phyloP scores from a whole-genome alignment of 2,329 filamentous ascomycete genomes.

The Pseudohalonectria lignicola region DNA sequence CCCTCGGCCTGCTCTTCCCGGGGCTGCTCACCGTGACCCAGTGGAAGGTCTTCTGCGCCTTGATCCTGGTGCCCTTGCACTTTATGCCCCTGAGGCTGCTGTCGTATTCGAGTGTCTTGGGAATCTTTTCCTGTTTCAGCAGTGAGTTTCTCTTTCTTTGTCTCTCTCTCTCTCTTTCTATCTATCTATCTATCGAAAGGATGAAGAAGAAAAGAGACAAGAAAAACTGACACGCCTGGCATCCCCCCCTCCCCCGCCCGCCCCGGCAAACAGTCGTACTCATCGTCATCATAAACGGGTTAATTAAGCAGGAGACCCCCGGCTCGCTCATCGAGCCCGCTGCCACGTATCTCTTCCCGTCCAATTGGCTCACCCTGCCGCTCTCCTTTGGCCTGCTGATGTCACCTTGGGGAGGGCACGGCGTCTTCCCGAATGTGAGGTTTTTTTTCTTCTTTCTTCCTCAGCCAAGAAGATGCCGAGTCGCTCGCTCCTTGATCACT shows the following conservation, averaged over 20 bases:
- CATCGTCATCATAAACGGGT: constrained; percentile 75
- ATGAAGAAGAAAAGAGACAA: too few species aligned
- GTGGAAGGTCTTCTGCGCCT: constrained; percentile 80
- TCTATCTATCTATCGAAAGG: constrained; percentile 5
- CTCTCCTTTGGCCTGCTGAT: constrained; percentile 85
- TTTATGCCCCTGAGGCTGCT: constrained; percentile 75
- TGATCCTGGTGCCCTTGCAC: constrained; percentile 70
- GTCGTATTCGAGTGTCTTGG: constrained; percentile 83
- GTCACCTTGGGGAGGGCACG: constrained; percentile 56
- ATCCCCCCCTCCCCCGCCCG: too few species aligned
- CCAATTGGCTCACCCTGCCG: constrained; percentile 78
- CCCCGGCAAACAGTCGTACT: constrained; percentile 51
- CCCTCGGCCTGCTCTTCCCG: constrained; percentile 67
- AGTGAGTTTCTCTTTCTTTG: constrained; percentile 46
- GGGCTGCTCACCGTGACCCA: constrained; percentile 49
- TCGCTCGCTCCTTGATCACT: too few species aligned
- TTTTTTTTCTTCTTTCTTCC: too few species aligned
- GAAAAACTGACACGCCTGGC: too few species aligned
- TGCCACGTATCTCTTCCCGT: constrained; percentile 68
- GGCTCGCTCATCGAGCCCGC: constrained; percentile 79
- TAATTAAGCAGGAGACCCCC: constrained; percentile 67
- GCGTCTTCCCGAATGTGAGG: constrained; percentile 66
- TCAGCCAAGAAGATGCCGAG: too few species aligned
- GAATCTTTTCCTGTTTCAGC: constrained; percentile 80
- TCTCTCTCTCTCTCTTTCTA: not conserved